Evolutionary conservation across 805 yeast genomes (phyloP).

Genomic region (Metschnikowia continentalis): DNA sequence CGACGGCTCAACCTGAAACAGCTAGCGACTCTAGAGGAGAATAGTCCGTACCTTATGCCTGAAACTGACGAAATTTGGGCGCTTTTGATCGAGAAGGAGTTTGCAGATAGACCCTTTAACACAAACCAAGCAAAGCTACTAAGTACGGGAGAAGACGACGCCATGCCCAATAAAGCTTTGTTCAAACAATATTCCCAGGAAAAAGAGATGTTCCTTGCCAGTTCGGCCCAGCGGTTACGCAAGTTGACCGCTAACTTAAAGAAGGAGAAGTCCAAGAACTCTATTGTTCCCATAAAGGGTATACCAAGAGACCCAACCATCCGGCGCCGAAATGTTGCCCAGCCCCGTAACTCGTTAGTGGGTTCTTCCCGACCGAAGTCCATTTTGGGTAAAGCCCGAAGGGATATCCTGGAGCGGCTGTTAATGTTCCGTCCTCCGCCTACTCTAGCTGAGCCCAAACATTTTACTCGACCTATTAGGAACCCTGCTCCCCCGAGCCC

Average conservation of each 20-base stretch:
- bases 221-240: slow-evolving; percentile 43
- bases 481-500: neutral
- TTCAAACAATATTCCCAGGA: slow-evolving; percentile 39
- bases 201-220: slow-evolving; percentile 39
- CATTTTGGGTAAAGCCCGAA: slow-evolving; percentile 33
- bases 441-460: neutral
- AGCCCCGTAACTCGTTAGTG: neutral
- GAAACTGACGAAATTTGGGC: slow-evolving; percentile 46
- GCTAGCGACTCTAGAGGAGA: slow-evolving; percentile 36
- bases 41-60: slow-evolving; percentile 40
- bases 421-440: slow-evolving; percentile 23
- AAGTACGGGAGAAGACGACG: slow-evolving; percentile 1
- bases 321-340: slow-evolving; percentile 9
- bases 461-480: neutral
- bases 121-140: slow-evolving; percentile 4
- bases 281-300: slow-evolving; percentile 25
- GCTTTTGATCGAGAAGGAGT: slow-evolving; percentile 42
- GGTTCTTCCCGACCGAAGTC: slow-evolving; percentile 15
- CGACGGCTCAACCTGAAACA: slow-evolving; percentile 40
- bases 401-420: slow-evolving; percentile 33
- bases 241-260: slow-evolving; percentile 37
- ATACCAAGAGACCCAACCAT: slow-evolving; percentile 15
- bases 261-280: slow-evolving; percentile 38
- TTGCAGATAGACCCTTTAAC: slow-evolving; percentile 39
- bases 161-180: slow-evolving; percentile 34